phyloP scores from a whole-genome alignment of 2,329 filamentous ascomycete species.

The Colletotrichum sp. region DNA sequence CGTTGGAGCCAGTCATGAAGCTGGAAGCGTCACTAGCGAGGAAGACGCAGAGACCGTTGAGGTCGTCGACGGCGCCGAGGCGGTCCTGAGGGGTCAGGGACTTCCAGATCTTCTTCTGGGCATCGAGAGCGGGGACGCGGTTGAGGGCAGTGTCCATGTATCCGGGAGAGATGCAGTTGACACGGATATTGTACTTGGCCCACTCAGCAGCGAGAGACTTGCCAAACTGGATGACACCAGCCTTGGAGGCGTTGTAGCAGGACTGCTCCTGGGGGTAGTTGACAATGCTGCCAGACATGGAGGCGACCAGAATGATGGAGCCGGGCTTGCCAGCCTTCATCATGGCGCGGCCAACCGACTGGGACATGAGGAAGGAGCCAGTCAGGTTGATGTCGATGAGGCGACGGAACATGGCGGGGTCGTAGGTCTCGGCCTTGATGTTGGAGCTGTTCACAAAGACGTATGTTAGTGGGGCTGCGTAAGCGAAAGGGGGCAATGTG shows the following conservation, averaged over 20 bases:
- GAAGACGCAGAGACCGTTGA: slow-evolving; percentile 80
- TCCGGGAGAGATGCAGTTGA: slow-evolving; percentile 84
- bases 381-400: slow-evolving; percentile 85
- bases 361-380: slow-evolving; percentile 78
- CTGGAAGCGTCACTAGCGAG: slow-evolving; percentile 73
- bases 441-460: slow-evolving; percentile 57
- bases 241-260: slow-evolving; percentile 86
- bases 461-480: slow-evolving; percentile 7
- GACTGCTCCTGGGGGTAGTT: slow-evolving; percentile 87
- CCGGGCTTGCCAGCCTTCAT: slow-evolving; percentile 74
- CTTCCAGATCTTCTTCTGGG: slow-evolving; percentile 84
- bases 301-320: slow-evolving; percentile 77
- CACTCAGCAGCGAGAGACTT: slow-evolving; percentile 85
- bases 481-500: background rate
- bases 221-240: slow-evolving; percentile 77
- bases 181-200: slow-evolving; percentile 80
- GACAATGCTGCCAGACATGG: slow-evolving; percentile 84
- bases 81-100: slow-evolving; percentile 75
- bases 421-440: slow-evolving; percentile 81
- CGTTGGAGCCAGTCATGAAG: slow-evolving; percentile 81
- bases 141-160: slow-evolving; percentile 89
- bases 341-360: slow-evolving; percentile 75
- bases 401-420: slow-evolving; percentile 76
- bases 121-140: slow-evolving; percentile 77
- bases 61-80: slow-evolving; percentile 74